Evolutionary conservation across 352 stramenopile species (phyloP).

Genomic region (Globisporangium paroecandrum): DNA sequence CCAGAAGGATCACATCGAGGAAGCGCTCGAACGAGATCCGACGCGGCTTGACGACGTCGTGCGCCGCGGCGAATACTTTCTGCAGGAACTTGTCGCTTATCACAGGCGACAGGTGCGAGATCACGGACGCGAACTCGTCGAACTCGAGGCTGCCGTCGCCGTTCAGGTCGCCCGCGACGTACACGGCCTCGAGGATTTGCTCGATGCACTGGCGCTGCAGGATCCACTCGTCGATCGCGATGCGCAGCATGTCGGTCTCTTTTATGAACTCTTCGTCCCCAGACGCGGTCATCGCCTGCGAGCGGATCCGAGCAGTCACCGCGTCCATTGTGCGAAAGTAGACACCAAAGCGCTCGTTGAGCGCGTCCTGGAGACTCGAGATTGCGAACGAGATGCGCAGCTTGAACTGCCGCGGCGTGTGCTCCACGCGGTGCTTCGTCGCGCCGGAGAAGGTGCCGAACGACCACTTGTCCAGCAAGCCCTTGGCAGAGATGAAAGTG

Average conservation of each 20-base stretch:
- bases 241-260: constrained; percentile 51
- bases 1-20: constrained; percentile 53
- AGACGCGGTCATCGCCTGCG: constrained; percentile 17
- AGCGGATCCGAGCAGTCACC: constrained; percentile 39
- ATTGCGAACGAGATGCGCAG: constrained; percentile 48
- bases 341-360: constrained; percentile 58
- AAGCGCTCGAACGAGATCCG: constrained; percentile 64
- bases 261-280: constrained; percentile 61
- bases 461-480: constrained; percentile 62
- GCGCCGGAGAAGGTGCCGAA: constrained; percentile 47
- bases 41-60: constrained; percentile 54
- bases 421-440: constrained; percentile 52
- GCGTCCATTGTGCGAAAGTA: constrained; percentile 57
- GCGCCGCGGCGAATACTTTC: constrained; percentile 51
- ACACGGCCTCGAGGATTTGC: constrained; percentile 70
- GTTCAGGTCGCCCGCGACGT: constrained; percentile 63
- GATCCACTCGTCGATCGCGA: constrained; percentile 63
- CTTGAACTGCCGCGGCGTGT: constrained; percentile 57
- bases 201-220: constrained; percentile 48
- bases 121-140: constrained; percentile 68
- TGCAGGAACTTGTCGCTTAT: constrained; percentile 58
- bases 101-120: constrained; percentile 48
- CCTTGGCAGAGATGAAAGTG: constrained; percentile 14
- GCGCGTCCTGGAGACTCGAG: constrained; percentile 48
- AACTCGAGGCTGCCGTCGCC: constrained; percentile 66